These are phyloP conservation scores for Dactylellina drechsleri DNA, from an alignment of 2,329 filamentous ascomycete species.

Conservation along the genomic window DNA sequence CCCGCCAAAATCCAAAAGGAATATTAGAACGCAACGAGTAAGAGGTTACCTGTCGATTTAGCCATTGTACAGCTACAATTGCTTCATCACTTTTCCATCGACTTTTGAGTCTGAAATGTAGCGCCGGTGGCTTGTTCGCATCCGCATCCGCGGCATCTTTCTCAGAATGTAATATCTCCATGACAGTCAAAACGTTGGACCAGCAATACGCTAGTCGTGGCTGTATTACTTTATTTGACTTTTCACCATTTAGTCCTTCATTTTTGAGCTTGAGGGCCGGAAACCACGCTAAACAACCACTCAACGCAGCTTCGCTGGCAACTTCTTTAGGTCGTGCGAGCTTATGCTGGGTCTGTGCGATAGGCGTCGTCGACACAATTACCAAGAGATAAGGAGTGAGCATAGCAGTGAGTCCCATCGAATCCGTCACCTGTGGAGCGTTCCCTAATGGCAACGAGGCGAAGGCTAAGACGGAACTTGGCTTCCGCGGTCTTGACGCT, in stretches of 20 bases:
- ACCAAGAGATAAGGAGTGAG: conserved; percentile 94
- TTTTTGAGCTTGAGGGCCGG: conserved; percentile 89
- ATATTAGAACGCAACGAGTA: neutral
- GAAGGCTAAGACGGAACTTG: conserved; percentile 94
- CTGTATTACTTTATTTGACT: conserved; percentile 75
- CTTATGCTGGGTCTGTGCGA: conserved; percentile 97
- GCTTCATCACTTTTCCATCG: conserved; percentile 94
- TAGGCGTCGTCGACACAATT: conserved; percentile 94
- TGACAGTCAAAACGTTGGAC: conserved; percentile 94
- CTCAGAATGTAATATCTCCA: conserved; percentile 75
- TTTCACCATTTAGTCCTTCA: conserved; percentile 70
- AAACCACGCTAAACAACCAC: conserved; percentile 95
- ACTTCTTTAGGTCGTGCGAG: conserved; percentile 90
- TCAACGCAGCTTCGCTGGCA: conserved; percentile 87
- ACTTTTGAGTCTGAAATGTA: conserved; percentile 83
- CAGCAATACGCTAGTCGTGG: conserved; percentile 96
- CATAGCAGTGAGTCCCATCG: conserved; percentile 90
- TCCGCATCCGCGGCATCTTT: conserved; percentile 72
- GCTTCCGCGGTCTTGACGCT: conserved; percentile 77
- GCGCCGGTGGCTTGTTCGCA: conserved; percentile 78
- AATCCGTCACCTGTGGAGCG: conserved; percentile 85
- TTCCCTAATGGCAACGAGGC: conserved; percentile 92
- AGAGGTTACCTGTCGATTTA: conserved; percentile 70
- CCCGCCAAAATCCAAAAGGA: conserved; percentile 8
- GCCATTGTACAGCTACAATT: conserved; percentile 95